Base-by-base conservation (phyloP, 2,329 filamentous ascomycete genomes). In the Metarhizium humberi region DNA sequence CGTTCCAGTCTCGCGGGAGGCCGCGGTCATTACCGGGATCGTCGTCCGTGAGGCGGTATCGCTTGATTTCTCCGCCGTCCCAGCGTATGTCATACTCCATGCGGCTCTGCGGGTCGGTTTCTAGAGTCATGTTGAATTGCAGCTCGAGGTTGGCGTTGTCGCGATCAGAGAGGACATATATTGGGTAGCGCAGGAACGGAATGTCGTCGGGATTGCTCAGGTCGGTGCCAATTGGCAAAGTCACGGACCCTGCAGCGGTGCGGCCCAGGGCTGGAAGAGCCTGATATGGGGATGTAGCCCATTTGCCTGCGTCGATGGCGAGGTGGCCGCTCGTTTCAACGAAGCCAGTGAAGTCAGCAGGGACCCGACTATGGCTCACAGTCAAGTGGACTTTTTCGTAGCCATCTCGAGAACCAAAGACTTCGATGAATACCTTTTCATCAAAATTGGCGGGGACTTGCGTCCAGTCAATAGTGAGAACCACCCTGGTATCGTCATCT, bases 21-120 rank as follows among this genome's bases (percentile, higher is more conserved):
- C 70, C 75, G 56, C 69, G 66, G 16, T 61, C 62, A 30, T 62
- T 57, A 6, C 54, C 54, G 3, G 53, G 36, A 42, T 63, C 60
- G 42, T 63, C 60, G 6, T 62, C 67, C 1, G 75, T 63, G 10
- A 72, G 61, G 5, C 66, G 63, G 3, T 64, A 64, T 30, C 61
- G 65, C 42, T 63, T 61, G 1, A 60, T 63, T 32, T 73, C 62
- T 3, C 68, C 66, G 29, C 73, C 69, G 50, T 80, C 74, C 16
- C 82, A 64, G 6, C 74, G 71, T 3, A 80, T 66, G 4, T 78
- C 75, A 58, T 78, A 82, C 5, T 70, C 70, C 63, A 83, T 75
- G 2, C 71, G 74, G 1, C 71, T 68, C 25, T 69, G 66, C 1
- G 79, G 78, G 55, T 79, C 73, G 6, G 76, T 73, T 60, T 82